Evolutionary conservation across 164 flowering plant species (phyloP), one percentile per base, ranked within the genome.

Genomic region (Litsea cubeba): DNA sequence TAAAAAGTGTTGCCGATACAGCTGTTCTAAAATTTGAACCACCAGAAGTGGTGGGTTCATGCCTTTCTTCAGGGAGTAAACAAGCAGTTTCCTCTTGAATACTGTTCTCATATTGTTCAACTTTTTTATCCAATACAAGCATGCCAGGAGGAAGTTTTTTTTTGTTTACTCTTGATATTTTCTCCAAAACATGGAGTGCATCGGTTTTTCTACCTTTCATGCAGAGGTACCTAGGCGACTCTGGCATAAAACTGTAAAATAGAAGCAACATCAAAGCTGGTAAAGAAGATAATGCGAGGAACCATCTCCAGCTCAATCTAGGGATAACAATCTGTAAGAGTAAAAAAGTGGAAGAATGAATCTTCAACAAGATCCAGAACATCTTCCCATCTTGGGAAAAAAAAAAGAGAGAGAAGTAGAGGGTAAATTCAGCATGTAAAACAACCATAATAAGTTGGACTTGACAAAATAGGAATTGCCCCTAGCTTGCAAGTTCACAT

Each of bases 231-330:
- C 95, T 84, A 18, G 99, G 97, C 66, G 99, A 93, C 68, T 95
- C 97, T 12, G 94, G 97, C 40, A 84, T 77, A 20, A 79, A 17
- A 22, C 72, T 5, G 65, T 88, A 91, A 77, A 95, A 87, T 50
- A 91, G 5, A 60, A 90, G 94, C 70, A 93, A 88, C 60, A 87
- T 62, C 1, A 83, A 83, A 22, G 97, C 83, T 30, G 99, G 97
- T 2, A 93, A 50, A 73, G 94, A 79, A 66, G 97, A 93, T 28
- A 95, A 24, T 50, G 83, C 97, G 76, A 93, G 95, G 70, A 95
- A 77, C 97, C 97, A 95, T 79, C 99, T 91, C 99, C 99, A 93
- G 50, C 97, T 95, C 76, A 91, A 74, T 70, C 68, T 87, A 63
- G 99, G 99, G 97, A 95, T 91, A 75, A 91, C 76, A 66, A 84